A percentile compares a stretch with the other conserved stretches of the same genome.
These are phyloP conservation scores for Backusella tarrabulga DNA, from an alignment of 192 early-diverging fungal species.

Conservation along the genomic window DNA sequence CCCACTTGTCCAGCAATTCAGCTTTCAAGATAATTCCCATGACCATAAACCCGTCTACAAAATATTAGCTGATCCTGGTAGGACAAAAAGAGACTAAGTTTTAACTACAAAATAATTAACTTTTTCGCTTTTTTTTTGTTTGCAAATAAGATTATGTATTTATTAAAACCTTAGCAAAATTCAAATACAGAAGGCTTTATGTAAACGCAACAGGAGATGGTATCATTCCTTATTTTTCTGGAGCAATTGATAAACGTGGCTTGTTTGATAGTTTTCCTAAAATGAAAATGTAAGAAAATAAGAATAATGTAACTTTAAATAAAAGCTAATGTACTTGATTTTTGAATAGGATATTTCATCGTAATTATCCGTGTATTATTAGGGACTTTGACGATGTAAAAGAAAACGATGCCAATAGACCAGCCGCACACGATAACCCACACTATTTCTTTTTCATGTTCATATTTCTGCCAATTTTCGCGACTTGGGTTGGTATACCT, in stretches of 20 bases:
- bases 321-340: background rate
- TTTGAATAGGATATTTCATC: background rate
- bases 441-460: background rate
- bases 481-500: background rate
- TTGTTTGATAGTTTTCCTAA: slow-evolving; percentile 1
- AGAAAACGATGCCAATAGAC: background rate
- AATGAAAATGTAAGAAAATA: background rate
- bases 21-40: background rate
- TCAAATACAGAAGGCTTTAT: background rate
- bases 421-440: background rate
- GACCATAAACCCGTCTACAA: background rate
- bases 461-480: background rate
- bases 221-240: background rate
- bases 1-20: background rate
- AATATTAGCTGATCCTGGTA: background rate
- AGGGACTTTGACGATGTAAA: background rate
- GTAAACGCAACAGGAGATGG: slow-evolving; percentile 1
- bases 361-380: background rate
- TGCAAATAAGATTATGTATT: background rate
- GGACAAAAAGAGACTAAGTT: background rate
- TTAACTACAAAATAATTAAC: background rate
- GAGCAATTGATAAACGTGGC: background rate
- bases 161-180: background rate
- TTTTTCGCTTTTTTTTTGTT: background rate
- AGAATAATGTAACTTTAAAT: background rate